phyloP scores from a whole-genome alignment of 345 rosid genomes.

The Citrus australasica region DNA sequence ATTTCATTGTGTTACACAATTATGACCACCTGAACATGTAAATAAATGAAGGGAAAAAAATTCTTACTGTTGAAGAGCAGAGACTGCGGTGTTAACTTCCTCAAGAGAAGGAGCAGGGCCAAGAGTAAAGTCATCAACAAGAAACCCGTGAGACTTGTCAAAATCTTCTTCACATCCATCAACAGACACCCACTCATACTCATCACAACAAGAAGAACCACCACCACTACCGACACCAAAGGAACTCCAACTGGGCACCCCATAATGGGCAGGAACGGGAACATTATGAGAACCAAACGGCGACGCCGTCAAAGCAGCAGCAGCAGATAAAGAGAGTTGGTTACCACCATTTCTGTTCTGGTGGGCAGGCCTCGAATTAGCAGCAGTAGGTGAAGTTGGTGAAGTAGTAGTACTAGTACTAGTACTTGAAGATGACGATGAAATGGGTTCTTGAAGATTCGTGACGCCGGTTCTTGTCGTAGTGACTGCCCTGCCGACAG shows the following conservation, averaged over 20 bases:
- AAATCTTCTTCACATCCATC: constrained; percentile 34
- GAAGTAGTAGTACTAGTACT: constrained; percentile 17
- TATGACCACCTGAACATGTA: background rate
- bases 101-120: constrained; percentile 67
- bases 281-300: constrained; percentile 23
- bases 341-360: constrained; percentile 22
- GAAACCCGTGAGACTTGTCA: constrained; percentile 1
- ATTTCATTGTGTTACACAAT: background rate
- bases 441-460: constrained; percentile 49
- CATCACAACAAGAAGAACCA: constrained; percentile 34
- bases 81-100: constrained; percentile 72
- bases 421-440: constrained; percentile 22
- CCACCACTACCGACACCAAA: constrained; percentile 15
- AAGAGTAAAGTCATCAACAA: constrained; percentile 37
- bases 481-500: constrained; percentile 42
- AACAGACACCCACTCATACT: constrained; percentile 64
- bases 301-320: constrained; percentile 19
- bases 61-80: constrained; percentile 68
- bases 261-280: constrained; percentile 30
- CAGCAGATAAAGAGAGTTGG: constrained; percentile 36
- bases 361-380: constrained; percentile 27
- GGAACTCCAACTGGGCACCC: constrained; percentile 27
- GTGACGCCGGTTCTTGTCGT: constrained; percentile 37
- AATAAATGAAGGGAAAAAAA: background rate
- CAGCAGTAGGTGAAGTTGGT: constrained; percentile 26